These are phyloP conservation scores for Lactifluus echinatus DNA, from an alignment of 768 basidiomycete genomes.

Conservation along the genomic window DNA sequence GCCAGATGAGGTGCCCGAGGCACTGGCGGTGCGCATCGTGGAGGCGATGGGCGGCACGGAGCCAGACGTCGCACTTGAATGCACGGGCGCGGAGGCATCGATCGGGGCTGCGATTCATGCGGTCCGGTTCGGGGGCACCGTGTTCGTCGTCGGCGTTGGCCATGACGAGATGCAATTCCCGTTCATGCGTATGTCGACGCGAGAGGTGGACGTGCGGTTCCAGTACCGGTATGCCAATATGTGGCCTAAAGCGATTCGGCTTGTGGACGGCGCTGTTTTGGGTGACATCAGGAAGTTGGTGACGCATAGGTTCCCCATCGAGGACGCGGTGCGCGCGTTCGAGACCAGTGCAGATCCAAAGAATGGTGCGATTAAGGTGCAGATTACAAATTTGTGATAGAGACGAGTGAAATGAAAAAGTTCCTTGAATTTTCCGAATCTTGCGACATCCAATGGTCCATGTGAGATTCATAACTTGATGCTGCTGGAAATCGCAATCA, in stretches of 20 bases:
- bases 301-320: slow-evolving; percentile 66
- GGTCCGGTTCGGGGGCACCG: slow-evolving; percentile 53
- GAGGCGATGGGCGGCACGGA: slow-evolving; percentile 40
- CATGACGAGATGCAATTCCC: slow-evolving; percentile 56
- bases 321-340: slow-evolving; percentile 71
- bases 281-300: slow-evolving; percentile 70
- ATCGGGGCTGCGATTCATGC: slow-evolving; percentile 43
- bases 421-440: too few species aligned
- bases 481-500: too few species aligned
- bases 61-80: slow-evolving; percentile 46
- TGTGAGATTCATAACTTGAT: too few species aligned
- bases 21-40: slow-evolving; percentile 46
- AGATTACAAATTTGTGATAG: slow-evolving; percentile 31
- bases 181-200: slow-evolving; percentile 64
- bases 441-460: too few species aligned
- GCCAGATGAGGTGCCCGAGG: slow-evolving; percentile 37
- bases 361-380: slow-evolving; percentile 64
- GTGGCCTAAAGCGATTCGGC: slow-evolving; percentile 79
- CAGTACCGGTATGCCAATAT: slow-evolving; percentile 63
- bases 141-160: slow-evolving; percentile 64
- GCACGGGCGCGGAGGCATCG: slow-evolving; percentile 56
- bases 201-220: slow-evolving; percentile 61
- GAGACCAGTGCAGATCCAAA: slow-evolving; percentile 60
- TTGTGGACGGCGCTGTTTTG: slow-evolving; percentile 62
- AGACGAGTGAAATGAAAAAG: too few species aligned